Evolutionary conservation across 2,329 filamentous ascomycete species (phyloP), one percentile per base, ranked within the genome.

Genomic region (Podosphaera fusca): DNA sequence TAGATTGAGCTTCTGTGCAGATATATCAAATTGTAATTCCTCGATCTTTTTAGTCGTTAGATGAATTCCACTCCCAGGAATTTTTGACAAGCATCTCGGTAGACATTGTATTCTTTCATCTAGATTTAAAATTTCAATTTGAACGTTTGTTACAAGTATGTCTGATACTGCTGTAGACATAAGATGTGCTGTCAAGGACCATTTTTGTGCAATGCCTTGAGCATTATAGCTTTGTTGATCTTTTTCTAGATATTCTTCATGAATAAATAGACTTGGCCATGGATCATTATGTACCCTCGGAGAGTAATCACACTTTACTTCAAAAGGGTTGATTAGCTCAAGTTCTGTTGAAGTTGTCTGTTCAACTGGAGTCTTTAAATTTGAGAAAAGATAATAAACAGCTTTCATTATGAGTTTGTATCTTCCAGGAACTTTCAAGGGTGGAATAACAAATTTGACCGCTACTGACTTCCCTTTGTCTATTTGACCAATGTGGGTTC

Each of bases 211-310:
- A 12, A 96, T 73, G 0, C 90, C 90, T 58, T 73, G 70, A 0
- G 74, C 70, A 34, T 69, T 65, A 12, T 50, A 60, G 57, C 35
- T 58, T 57, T 69, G 68, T 30, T 74, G 64, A 5, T 60, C 56
- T 5, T 59, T 55, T 2, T 14, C 36, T 4, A 40, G 8, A 9
- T 67, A 63, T 34, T 71, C 69, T 62, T 67, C 59, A 55, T 65
- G 72, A 56, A 81, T 75, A 68, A 96, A 98, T 63, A 94, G 81
- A 67, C 83, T 88, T 0, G 92, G 89, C 90, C 92, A 98, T 2
- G 80, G 74, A 54, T 84, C 82, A 0, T 76, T 69, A 67, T 95
- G 84, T 2, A 95, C 73, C 8, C 84, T 78, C 9, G 92, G 88
- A 10, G 82, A 75, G 60, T 96, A 80, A 60, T 94, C 87, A 68